Percentiles rank a stretch among this genome's conserved stretches.
These are phyloP conservation scores for Penicillium parvum DNA, from an alignment of 495 filamentous ascomycete species.

Conservation along the genomic window DNA sequence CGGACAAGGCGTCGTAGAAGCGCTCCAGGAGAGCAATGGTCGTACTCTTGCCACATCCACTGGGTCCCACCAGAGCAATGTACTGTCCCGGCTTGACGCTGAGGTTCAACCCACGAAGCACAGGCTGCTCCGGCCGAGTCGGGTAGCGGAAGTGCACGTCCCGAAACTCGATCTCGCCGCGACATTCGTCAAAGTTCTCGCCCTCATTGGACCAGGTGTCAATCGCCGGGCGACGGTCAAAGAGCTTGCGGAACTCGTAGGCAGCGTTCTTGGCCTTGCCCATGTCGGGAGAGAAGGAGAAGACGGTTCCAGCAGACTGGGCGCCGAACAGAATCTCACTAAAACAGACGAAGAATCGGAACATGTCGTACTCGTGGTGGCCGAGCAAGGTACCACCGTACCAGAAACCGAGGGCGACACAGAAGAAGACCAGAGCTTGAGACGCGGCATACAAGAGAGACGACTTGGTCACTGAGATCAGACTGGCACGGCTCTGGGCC, in stretches of 20 bases:
- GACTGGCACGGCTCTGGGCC: slow-evolving; percentile 54
- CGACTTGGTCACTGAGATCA: slow-evolving; percentile 62
- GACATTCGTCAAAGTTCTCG: slow-evolving; percentile 53
- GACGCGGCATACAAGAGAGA: slow-evolving; percentile 74
- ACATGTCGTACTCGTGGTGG: slow-evolving; percentile 62
- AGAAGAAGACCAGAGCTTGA: slow-evolving; percentile 76
- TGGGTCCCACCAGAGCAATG: slow-evolving; percentile 75
- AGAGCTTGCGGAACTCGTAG: slow-evolving; percentile 67
- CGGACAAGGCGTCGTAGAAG: slow-evolving; percentile 78
- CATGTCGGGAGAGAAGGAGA: slow-evolving; percentile 83
- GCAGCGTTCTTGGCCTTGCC: slow-evolving; percentile 83
- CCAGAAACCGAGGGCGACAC: slow-evolving; percentile 89
- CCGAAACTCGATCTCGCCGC: slow-evolving; percentile 69
- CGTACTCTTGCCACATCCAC: slow-evolving; percentile 81
- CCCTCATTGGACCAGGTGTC: slow-evolving; percentile 80
- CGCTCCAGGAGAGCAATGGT: slow-evolving; percentile 76
- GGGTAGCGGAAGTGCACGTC: slow-evolving; percentile 82
- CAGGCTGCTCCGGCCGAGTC: slow-evolving; percentile 72
- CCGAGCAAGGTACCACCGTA: slow-evolving; percentile 80
- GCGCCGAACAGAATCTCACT: slow-evolving; percentile 74
- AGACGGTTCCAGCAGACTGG: slow-evolving; percentile 81
- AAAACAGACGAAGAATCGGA: slow-evolving; percentile 86
- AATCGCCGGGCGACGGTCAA: slow-evolving; percentile 72
- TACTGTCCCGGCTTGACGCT: slow-evolving; percentile 71
- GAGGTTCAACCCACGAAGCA: slow-evolving; percentile 69